These are phyloP conservation scores for Cutaneotrichosporon curvatum DNA, from an alignment of 1,284 basidiomycete species.

Conservation along the genomic window DNA sequence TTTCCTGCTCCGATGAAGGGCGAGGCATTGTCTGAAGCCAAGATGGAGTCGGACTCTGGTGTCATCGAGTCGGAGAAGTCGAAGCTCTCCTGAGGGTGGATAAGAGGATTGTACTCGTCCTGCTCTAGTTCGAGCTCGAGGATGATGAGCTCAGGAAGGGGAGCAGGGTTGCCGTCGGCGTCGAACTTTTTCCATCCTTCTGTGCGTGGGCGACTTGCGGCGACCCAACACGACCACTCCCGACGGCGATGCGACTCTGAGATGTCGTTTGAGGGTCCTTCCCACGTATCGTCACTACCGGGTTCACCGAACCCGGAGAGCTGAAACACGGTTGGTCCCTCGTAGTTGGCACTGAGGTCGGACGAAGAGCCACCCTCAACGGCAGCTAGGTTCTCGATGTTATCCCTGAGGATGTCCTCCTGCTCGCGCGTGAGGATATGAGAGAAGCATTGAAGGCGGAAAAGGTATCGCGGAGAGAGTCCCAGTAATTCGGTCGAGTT, in stretches of 20 bases:
- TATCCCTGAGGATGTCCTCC: conserved; percentile 68
- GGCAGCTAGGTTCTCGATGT: conserved; percentile 59
- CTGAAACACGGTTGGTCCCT: conserved; percentile 64
- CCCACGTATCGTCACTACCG: conserved; percentile 6
- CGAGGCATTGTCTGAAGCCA: too few species aligned
- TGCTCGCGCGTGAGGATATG: conserved; percentile 64
- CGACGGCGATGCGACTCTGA: conserved; percentile 34
- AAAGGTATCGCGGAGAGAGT: conserved; percentile 67
- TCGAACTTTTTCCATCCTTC: conserved; percentile 27
- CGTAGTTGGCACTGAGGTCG: conserved; percentile 34
- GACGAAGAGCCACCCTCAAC: conserved; percentile 18
- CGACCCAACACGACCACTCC: conserved; percentile 80
- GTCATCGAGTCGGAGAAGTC: too few species aligned
- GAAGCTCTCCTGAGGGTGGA: conserved; percentile 34
- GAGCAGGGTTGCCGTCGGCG: conserved; percentile 20
- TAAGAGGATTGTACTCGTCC: conserved; percentile 67
- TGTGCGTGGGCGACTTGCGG: conserved; percentile 58
- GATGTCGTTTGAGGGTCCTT: background rate
- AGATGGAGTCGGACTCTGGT: too few species aligned
- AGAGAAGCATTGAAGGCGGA: conserved; percentile 68
- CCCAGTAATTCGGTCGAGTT: conserved; percentile 66
- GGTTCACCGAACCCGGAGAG: conserved; percentile 50
- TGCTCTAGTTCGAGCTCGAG: conserved; percentile 78
- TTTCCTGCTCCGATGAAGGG: too few species aligned
- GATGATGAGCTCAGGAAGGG: conserved; percentile 51